Base-by-base conservation (phyloP, 2,329 filamentous ascomycete genomes). In the Fusarium redolens region DNA sequence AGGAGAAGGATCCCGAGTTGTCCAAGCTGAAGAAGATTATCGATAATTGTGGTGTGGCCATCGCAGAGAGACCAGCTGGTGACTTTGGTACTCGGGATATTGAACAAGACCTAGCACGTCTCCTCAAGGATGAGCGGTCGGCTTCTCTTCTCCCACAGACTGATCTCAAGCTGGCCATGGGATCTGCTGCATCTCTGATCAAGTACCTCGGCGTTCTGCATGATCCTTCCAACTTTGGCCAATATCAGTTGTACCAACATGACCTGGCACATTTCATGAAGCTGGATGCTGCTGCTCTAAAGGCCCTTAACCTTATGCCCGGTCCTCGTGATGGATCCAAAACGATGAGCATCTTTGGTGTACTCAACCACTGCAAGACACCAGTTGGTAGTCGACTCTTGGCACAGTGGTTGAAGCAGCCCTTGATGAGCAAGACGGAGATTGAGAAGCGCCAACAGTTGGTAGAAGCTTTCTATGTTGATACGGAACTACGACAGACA, bases 241-340 rank as follows among this genome's bases (percentile, higher is more conserved):
- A 99, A 79, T 99, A 97, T 79, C 94, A 96, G 81, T 89, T 99
- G 20, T 99, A 98, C 79, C 96, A 99, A 82, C 96, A 99, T 82
- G 96, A 99, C 79, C 85, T 99, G 48, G 92, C 95, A 4, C 95
- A 99, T 78, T 99, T 94, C 81, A 99, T 99, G 96, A 99, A 98
- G 83, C 87, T 99, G 8, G 96, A 99, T 82, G 95, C 97, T 1
- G 94, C 96, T 2, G 96, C 96, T 1, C 85, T 99, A 47, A 96
- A 97, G 78, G 96, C 96, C 1, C 87, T 99, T 60, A 99, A 99
- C 78, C 88, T 99, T 41, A 98, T 99, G 95, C 97, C 96, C 9
- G 96, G 96, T 9, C 94, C 94, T 0, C 91, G 95, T 73, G 96
- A 99, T 79, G 96, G 96, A 4, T 90, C 94, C n/a, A 98, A 98